Evolutionary conservation across 805 yeast genomes (phyloP), one percentile per base, ranked within the genome.

Genomic region (Ogataea zsoltii): DNA sequence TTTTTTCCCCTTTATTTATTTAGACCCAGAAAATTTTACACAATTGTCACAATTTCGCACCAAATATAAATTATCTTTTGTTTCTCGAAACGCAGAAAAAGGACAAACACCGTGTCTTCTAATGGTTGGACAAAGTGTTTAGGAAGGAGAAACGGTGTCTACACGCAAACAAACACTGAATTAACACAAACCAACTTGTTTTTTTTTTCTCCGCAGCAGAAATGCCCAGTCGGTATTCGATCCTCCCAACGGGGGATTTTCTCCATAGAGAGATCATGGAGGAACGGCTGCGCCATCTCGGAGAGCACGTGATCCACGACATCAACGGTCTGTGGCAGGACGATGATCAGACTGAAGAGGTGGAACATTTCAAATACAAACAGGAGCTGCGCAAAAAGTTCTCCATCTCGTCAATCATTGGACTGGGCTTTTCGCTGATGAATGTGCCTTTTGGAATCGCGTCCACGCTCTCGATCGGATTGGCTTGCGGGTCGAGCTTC

Each of bases 391-490:
- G 79, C 48, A 73, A 88, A 54, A 81, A 83, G 49, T 71, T 86
- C 45, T 82, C 88, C 0, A 82, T 84, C 10, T 70, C 80, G 1
- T 83, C 91, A 0, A 79, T 87, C 36, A 77, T 87, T 17, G 96
- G 94, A 3, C 67, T 87, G 18, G 92, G 94, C 0, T 85, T 87
- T 60, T 81, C 90, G 1, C 66, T 87, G 26, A 85, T 87, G 91
- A 87, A 88, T 33, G 91, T 88, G 0, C 92, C 91, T 0, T 75
- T 85, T 55, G 90, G 92, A 1, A 74, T 87, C 55, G 80, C 89
- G 9, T 80, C 88, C 3, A 85, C 90, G 1, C 70, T 87, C 61
- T 80, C 83, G 57, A 82, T 83, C 25, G 85, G 88, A 3, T 66
- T 87, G 42, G 73, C 81, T 9, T 87, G 85, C 63, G 96, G 95